Evolutionary conservation across 306 rosid species (phyloP), one percentile per base, ranked within the genome.

Genomic region (Phaseolus lunatus): DNA sequence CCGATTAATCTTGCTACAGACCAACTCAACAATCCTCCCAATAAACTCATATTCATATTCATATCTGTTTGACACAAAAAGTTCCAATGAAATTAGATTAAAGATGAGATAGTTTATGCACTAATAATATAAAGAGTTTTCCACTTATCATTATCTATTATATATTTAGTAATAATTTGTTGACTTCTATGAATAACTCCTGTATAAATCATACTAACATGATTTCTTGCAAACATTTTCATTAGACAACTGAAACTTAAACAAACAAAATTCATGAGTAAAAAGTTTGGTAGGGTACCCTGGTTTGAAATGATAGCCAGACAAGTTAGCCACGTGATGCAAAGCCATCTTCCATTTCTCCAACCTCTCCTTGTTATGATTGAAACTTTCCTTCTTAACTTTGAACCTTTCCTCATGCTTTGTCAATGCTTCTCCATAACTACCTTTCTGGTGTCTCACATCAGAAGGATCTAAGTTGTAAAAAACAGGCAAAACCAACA

Each of bases 281-380:
- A 61, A 31, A 15, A 15, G 20, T 16, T 31, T 15, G 44, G 11
- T 29, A 61, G 44, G 22, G 67, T 61, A 61, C 67, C 67, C 67
- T 15, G 29, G 67, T 31, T 31, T 29, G 44, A 31, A 61, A 31
- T 61, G 67, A 61, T 61, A 61, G 13, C 67, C 43, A 31, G 67
- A 61, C 7, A 61, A 61, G 23, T 8, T 61, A 61, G 67, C 67
- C 7, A 61, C 44, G 7, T 61, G 67, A 16, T 16, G 41, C 43
- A 61, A 16, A 62, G 68, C 68, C 68, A 33, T 33, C 45, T 62
- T 62, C 68, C 68, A 62, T 62, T 33, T 62, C 45, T 29, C 24
- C 45, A 62, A 62, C 68, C 20, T 62, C 45, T 62, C 68, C 39
- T 26, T 59, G 44, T 62, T 62, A 16, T 31, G 67, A 14, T 31